A percentile compares a stretch with the other conserved stretches of the same genome.
These are phyloP conservation scores for Metarhizium album DNA, from an alignment of 2,329 filamentous ascomycete genomes.

Conservation along the genomic window DNA sequence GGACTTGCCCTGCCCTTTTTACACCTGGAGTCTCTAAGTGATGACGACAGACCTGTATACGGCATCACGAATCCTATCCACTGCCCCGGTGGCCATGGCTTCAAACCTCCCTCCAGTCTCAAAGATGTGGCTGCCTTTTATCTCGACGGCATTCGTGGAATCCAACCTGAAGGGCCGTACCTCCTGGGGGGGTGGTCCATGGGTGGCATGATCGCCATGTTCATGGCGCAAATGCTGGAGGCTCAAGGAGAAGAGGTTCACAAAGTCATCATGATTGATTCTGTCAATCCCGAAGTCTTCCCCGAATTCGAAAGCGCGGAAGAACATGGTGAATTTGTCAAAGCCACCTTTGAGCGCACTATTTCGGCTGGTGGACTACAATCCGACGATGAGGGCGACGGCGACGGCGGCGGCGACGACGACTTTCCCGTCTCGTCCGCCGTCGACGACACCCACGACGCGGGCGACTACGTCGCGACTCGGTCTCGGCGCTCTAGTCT, in stretches of 20 bases:
- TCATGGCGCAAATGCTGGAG: slow-evolving; percentile 13
- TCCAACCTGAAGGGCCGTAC: slow-evolving; percentile 15
- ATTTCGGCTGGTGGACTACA: slow-evolving; percentile 3
- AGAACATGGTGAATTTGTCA: slow-evolving; percentile 5
- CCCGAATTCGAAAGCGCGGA: slow-evolving; percentile 5
- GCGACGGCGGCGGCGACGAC: not conserved
- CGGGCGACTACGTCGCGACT: too few species aligned
- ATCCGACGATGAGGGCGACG: not conserved
- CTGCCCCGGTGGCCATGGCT: slow-evolving; percentile 9
- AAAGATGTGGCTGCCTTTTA: slow-evolving; percentile 12
- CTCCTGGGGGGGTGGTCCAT: slow-evolving; percentile 16
- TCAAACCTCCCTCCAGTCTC: slow-evolving; percentile 12
- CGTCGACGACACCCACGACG: too few species aligned
- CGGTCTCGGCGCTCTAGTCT: not conserved
- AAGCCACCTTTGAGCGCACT: slow-evolving; percentile 9
- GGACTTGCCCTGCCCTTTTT: too few species aligned
- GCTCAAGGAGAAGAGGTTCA: slow-evolving; percentile 9
- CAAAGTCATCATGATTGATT: slow-evolving; percentile 17
- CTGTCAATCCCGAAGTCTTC: slow-evolving; percentile 14
- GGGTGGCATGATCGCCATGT: slow-evolving; percentile 16
- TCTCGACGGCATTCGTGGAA: slow-evolving; percentile 8
- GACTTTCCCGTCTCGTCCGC: too few species aligned
- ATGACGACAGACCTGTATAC: slow-evolving; percentile 12
- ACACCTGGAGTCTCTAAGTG: slow-evolving; percentile 11
- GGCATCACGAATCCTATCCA: slow-evolving; percentile 14